Conservation (phyloP, 73 alveolate species). For the Stentor roeselii region DNA sequence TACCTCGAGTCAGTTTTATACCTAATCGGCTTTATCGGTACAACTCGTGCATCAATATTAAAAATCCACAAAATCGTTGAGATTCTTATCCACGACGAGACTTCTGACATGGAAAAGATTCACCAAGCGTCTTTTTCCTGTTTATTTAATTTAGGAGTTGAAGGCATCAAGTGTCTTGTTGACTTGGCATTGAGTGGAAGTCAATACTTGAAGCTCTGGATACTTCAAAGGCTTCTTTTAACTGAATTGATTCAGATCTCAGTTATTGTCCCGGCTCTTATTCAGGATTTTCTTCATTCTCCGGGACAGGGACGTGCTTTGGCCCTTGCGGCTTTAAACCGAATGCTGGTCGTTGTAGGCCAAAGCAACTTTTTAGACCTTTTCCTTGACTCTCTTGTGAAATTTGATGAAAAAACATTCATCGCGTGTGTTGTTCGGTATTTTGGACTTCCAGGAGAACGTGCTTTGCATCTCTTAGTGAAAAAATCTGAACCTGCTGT, state of each 20-base stretch:
- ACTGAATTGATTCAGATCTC: background rate
- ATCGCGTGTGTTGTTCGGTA: background rate
- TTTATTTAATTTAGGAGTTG: background rate
- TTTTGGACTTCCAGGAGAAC: background rate
- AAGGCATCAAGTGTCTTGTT: background rate
- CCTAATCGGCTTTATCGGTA: background rate
- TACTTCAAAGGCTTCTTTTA: background rate
- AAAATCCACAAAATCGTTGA: background rate
- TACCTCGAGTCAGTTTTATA: background rate
- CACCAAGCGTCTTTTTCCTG: background rate
- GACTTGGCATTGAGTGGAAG: background rate
- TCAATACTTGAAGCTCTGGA: background rate
- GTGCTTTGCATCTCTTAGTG: too few species aligned
- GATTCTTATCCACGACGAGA: background rate
- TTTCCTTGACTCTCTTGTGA: too few species aligned
- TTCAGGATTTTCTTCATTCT: background rate
- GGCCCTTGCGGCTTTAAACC: background rate
- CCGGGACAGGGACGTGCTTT: background rate
- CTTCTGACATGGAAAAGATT: background rate
- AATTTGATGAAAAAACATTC: constrained; percentile 24
- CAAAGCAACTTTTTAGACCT: too few species aligned
- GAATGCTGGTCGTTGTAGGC: background rate
- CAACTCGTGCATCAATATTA: background rate
- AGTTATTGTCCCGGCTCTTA: background rate
- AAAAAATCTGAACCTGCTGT: too few species aligned